Conservation (phyloP, 768 basidiomycete species). For the Polyporus arcularius region DNA sequence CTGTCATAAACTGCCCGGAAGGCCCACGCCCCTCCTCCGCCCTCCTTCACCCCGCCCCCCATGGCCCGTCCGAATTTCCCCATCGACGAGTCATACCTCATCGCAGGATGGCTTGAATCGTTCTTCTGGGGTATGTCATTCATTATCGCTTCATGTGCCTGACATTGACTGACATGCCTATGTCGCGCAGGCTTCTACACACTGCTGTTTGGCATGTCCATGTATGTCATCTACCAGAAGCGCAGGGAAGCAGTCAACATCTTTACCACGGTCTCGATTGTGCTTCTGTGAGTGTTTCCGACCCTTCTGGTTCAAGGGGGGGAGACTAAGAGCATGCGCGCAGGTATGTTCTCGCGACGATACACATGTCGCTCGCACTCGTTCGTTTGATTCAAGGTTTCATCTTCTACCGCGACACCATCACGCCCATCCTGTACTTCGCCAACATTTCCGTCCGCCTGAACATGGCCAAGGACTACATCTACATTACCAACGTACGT, state of each 20-base stretch:
- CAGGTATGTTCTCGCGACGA: conserved; percentile 13
- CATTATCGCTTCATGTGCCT: neutral
- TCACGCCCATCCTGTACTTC: conserved; percentile 11
- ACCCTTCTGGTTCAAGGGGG: neutral
- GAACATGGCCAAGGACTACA: conserved; percentile 16
- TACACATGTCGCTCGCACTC: conserved; percentile 13
- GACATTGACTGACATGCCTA: neutral
- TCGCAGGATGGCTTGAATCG: conserved; percentile 3
- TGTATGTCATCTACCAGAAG: neutral
- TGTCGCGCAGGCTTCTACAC: neutral
- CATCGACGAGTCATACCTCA: conserved; percentile 9
- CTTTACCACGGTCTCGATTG: neutral
- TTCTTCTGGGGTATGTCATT: conserved; percentile 3
- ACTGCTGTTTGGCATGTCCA: neutral
- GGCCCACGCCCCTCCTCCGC: too few species aligned
- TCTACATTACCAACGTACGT: conserved; percentile 19
- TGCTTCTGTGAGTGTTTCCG: neutral
- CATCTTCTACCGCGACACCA: conserved; percentile 7
- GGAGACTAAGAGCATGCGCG: too few species aligned
- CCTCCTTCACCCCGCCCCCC: neutral
- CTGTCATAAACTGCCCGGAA: too few species aligned
- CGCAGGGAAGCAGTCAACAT: neutral
- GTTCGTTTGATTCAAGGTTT: conserved; percentile 15
- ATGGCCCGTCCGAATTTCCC: conserved; percentile 4
- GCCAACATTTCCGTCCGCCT: conserved; percentile 9